Base-by-base conservation (phyloP, 495 filamentous ascomycete genomes). In the Xylaria telfairii region DNA sequence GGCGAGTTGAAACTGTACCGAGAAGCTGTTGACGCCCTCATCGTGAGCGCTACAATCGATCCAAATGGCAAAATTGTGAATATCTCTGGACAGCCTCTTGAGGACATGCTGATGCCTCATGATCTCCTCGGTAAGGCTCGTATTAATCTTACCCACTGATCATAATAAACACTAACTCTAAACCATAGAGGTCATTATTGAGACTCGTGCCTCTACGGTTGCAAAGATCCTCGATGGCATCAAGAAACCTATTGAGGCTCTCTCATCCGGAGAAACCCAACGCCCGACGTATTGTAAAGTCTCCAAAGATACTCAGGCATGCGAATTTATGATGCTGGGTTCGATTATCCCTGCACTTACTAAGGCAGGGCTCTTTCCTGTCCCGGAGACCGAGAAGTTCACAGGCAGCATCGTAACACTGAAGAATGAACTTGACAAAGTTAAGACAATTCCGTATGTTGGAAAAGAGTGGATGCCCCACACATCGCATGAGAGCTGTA, bases 261-360 rank as follows among this genome's bases (percentile, higher is more conserved):
- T 70, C 8, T 65, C 46, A 9, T 46, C 30, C 9, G 34, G 49
- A 57, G 30, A 44, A 61, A 30, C 15, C 8, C 17, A 71, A 28
- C 47, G n/a, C 12, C 39, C 8, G 9, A 13, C 42, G 19, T 71
- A 65, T 42, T 74, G 72, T 61, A 71, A 63, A 57, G 32, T 69
- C 4, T 42, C 34, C 17, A 60, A 47, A 34, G 65, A 71, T 34
- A 42, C 5, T 4, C 15, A 69, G 15, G 60, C 60, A 39, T 74
- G 72, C 34, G 72, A 74, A 37, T 28, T 42, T 9, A 74, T 74
- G 72, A 69, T 74, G 72, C 39, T 74, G 3, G 72, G 72, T 42
- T 74, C 72, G 12, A 32, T 39, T 5, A 53, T 74, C n/a, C 41
- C 72, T 24, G 15, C 3, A 37, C 56, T 74, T 12, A 41, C 66